Conservation (phyloP, 306 rosid genomes). For the Cucumis cinereus region DNA sequence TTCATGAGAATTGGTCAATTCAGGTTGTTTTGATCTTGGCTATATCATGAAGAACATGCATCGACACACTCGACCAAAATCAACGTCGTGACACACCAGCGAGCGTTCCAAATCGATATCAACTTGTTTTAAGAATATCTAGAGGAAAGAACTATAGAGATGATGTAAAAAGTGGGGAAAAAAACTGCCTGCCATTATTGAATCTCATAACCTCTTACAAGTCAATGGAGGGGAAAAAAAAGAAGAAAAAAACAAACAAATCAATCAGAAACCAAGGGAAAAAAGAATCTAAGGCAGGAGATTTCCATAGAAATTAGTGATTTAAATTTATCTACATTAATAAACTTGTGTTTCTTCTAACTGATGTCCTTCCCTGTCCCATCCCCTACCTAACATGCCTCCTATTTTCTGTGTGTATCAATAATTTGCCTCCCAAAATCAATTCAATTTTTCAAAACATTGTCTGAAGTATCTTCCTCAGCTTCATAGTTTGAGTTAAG, state of each 20-base stretch:
- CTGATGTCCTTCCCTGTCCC: background rate
- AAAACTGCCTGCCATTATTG: background rate
- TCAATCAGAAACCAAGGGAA: background rate
- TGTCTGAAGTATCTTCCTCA: conserved; percentile 24
- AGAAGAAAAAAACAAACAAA: background rate
- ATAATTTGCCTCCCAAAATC: background rate
- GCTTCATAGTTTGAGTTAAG: conserved; percentile 20
- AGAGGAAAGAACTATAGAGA: background rate
- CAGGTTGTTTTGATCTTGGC: background rate
- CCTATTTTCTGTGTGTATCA: background rate
- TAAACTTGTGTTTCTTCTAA: background rate
- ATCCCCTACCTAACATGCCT: background rate
- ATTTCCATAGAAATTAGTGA: conserved; percentile 5
- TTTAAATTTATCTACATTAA: conserved; percentile 3
- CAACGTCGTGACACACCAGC: too few relatives aligned
- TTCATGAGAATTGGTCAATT: background rate
- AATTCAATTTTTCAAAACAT: conserved; percentile 20
- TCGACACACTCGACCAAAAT: background rate
- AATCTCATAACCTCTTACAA: background rate
- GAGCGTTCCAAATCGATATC: background rate
- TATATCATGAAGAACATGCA: background rate
- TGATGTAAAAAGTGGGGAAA: background rate
- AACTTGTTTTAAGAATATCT: background rate
- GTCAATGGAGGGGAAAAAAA: background rate
- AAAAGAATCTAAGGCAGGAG: background rate